A percentile compares a stretch with the other conserved stretches of the same genome.
phyloP scores from a whole-genome alignment of 2,329 filamentous ascomycete genomes.

The Neophaeococcomyces mojaviensis region DNA sequence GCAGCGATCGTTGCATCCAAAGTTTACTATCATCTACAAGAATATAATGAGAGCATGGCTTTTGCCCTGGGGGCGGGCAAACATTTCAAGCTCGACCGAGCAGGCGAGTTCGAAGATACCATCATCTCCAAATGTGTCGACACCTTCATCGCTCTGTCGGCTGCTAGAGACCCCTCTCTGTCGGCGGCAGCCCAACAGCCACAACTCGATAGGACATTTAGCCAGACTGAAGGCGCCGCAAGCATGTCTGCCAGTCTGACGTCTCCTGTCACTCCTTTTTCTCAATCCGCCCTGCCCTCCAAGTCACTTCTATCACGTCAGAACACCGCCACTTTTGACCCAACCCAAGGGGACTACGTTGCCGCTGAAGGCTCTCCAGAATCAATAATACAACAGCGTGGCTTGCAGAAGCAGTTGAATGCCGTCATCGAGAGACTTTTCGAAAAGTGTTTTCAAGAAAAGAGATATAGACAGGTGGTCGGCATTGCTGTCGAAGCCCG shows the following conservation, averaged over 20 bases:
- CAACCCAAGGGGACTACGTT: conserved; percentile 48
- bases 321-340: conserved; percentile 54
- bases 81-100: conserved; percentile 83
- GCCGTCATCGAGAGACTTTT: conserved; percentile 82
- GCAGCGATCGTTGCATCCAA: conserved; percentile 92
- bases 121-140: conserved; percentile 98
- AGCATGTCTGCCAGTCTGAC: conserved; percentile 61
- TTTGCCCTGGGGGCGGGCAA: conserved; percentile 93
- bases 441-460: conserved; percentile 76
- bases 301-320: conserved; percentile 90
- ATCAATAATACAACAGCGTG: conserved; percentile 61
- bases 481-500: conserved; percentile 94
- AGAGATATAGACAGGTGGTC: conserved; percentile 89
- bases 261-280: conserved; percentile 91
- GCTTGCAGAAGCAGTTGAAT: conserved; percentile 73
- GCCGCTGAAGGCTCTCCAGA: conserved; percentile 47
- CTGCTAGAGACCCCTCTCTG: conserved; percentile 49
- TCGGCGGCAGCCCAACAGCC: conserved; percentile 42
- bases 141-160: conserved; percentile 82
- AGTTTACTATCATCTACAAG: conserved; percentile 97
- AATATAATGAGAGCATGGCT: conserved; percentile 98
- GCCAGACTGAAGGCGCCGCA: conserved; percentile 57
- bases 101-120: conserved; percentile 95
- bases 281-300: conserved; percentile 82
- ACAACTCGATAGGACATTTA: conserved; percentile 72